Conservation (phyloP, 2,329 filamentous ascomycete species). For the Tolypocladium amazonense region DNA sequence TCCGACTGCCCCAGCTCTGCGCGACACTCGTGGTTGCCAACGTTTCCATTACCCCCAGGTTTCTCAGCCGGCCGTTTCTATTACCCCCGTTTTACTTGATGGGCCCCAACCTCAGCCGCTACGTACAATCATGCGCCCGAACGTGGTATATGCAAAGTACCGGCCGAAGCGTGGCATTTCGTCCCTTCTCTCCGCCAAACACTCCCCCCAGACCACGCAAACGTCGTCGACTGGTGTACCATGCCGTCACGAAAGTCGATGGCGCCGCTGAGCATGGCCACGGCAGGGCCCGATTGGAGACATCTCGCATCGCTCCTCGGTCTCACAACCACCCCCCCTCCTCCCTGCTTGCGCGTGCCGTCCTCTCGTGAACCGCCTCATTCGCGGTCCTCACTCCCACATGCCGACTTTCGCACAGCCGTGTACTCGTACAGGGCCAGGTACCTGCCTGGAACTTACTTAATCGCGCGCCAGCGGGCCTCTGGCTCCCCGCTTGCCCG, state of each 20-base stretch:
- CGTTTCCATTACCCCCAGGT: conserved; percentile 26
- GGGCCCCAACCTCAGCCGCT: background rate
- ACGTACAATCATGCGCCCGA: background rate
- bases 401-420: background rate
- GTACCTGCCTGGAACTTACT: background rate
- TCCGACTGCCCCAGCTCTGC: conserved; percentile 1
- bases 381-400: background rate
- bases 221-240: background rate
- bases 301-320: background rate
- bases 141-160: background rate
- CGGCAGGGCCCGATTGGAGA: background rate
- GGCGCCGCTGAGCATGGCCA: background rate
- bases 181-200: background rate
- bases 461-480: conserved; percentile 1
- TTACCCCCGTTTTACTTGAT: conserved; percentile 30
- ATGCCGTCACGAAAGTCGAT: background rate
- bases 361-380: background rate
- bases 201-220: background rate
- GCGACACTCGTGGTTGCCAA: background rate
- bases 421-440: background rate
- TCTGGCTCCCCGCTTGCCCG: background rate
- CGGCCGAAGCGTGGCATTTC: background rate
- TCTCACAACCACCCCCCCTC: background rate
- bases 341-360: background rate
- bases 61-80: conserved; percentile 18